phyloP scores from a whole-genome alignment of 2,329 filamentous ascomycete species.

The Endothia cerciana region DNA sequence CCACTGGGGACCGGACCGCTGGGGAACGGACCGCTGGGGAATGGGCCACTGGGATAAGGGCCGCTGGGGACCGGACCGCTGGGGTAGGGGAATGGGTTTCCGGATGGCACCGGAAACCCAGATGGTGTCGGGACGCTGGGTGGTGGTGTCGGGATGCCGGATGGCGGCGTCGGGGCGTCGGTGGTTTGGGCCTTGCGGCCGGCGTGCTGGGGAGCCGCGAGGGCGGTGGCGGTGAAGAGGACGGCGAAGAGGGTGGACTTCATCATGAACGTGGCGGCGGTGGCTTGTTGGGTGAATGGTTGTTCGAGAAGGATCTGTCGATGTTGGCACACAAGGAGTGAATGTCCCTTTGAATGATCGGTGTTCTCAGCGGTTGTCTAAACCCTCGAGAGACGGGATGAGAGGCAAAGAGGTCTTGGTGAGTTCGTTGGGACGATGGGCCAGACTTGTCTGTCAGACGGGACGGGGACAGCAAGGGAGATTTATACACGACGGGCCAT shows the following conservation, averaged over 20 bases:
- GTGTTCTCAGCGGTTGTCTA: conserved; percentile 4
- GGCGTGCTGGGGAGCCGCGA: conserved; percentile 10
- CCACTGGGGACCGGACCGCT: background rate
- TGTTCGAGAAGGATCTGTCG: background rate
- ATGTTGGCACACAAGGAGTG: background rate
- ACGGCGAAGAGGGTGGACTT: conserved; percentile 22
- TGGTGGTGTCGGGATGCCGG: too few species aligned
- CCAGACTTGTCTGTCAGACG: background rate
- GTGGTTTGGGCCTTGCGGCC: background rate
- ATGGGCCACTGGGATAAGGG: background rate
- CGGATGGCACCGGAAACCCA: background rate
- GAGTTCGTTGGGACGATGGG: background rate
- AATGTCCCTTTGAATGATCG: conserved; percentile 1
- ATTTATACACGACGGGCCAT: background rate
- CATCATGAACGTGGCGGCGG: conserved; percentile 13
- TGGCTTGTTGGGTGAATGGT: background rate
- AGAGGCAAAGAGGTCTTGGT: background rate
- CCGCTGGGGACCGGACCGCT: background rate
- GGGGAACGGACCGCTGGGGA: background rate
- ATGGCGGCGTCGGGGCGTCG: too few species aligned
- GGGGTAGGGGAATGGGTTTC: background rate
- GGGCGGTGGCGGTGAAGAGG: conserved; percentile 21
- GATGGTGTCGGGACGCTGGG: too few species aligned
- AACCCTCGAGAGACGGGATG: background rate
- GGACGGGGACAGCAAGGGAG: background rate